Percentiles rank a stretch among this genome's conserved stretches.
phyloP scores from a whole-genome alignment of 331 rosid genomes.

The Quercus lobata region DNA sequence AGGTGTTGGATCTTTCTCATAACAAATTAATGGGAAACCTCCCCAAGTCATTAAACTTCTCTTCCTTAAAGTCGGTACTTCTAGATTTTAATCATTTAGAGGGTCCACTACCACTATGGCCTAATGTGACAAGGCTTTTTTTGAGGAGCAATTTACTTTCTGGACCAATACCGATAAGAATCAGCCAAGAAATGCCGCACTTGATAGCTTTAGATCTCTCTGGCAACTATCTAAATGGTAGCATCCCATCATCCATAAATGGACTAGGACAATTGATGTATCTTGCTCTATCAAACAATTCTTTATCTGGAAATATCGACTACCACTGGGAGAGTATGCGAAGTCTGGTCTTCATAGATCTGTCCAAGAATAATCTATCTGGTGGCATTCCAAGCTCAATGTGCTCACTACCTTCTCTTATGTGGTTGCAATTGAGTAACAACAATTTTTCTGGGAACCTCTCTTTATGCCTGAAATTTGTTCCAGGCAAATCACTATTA shows the following conservation, averaged over 20 bases:
- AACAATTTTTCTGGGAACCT: conserved; percentile 11
- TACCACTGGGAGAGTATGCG: background rate
- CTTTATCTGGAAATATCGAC: conserved; percentile 5
- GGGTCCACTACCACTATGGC: no score
- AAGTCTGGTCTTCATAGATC: background rate
- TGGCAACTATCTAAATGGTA: background rate
- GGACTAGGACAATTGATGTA: background rate
- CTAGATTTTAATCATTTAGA: no score
- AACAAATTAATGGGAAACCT: background rate
- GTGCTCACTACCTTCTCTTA: background rate
- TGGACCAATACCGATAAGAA: no score
- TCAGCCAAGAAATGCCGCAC: background rate
- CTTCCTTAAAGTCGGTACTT: no score
- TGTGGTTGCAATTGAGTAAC: background rate
- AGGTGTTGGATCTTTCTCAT: background rate
- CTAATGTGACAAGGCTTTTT: no score
- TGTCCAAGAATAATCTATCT: background rate
- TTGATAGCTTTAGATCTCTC: background rate
- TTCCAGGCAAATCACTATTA: no score
- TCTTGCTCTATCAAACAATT: conserved; percentile 11
- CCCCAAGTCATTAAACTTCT: background rate
- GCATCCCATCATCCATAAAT: conserved; percentile 12
- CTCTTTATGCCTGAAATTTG: no score
- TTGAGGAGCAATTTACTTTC: no score
- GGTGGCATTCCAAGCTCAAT: conserved; percentile 8